Conservation (phyloP, 306 rosid species). For the Cercis canadensis region DNA sequence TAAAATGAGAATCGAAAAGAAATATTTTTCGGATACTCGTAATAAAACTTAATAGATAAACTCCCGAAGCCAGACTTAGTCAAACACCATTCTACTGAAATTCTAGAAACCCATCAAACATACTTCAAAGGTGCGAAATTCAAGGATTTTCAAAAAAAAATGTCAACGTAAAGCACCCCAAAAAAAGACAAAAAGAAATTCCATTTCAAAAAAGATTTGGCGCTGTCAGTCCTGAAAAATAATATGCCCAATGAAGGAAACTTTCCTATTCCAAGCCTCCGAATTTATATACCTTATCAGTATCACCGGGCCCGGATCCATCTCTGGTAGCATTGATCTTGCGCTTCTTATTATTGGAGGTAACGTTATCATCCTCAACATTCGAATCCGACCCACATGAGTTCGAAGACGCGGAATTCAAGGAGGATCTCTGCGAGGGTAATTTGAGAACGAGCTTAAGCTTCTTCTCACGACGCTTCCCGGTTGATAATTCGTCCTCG, state of each 20-base stretch:
- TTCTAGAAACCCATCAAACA: conserved; percentile 35
- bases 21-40: not conserved
- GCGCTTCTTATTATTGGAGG: conserved; percentile 48
- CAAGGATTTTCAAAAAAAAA: conserved; percentile 48
- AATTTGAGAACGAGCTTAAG: conserved; percentile 61
- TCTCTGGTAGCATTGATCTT: conserved; percentile 52
- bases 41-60: no score
- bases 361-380: conserved; percentile 47
- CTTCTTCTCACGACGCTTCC: conserved; percentile 63
- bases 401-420: conserved; percentile 49
- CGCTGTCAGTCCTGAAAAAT: conserved; percentile 42
- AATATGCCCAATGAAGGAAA: not conserved
- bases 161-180: conserved; percentile 47
- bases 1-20: not conserved
- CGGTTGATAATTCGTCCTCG: conserved; percentile 34
- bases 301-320: conserved; percentile 50
- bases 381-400: conserved; percentile 58
- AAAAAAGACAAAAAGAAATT: conserved; percentile 2
- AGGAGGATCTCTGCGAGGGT: conserved; percentile 55
- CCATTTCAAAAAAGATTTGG: not conserved
- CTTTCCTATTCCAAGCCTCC: conserved; percentile 21
- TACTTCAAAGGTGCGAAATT: conserved; percentile 60
- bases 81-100: conserved; percentile 52
- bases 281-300: conserved; percentile 47
- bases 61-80: conserved; percentile 37